Conservation (phyloP, 1,139 yeast species). For the Lodderomyces pseudojiufengensis region DNA sequence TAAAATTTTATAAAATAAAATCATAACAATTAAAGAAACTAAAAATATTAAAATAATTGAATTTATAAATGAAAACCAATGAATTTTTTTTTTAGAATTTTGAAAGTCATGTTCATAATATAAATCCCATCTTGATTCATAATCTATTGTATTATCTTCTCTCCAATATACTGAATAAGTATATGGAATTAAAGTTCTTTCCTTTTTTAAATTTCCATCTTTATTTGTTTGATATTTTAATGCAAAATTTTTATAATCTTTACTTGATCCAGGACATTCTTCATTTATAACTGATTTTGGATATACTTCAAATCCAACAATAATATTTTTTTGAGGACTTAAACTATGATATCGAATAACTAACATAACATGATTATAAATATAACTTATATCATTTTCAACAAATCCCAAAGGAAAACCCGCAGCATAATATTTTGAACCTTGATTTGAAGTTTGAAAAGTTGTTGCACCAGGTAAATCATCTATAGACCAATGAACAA, state of each 20-base stretch:
- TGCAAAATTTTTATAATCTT: constrained; percentile 52
- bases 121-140: constrained; percentile 72
- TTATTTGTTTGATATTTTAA: constrained; percentile 24
- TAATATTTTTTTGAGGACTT: constrained; percentile 42
- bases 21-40: constrained; percentile 60
- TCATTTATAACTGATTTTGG: constrained; percentile 74
- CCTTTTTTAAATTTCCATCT: constrained; percentile 18
- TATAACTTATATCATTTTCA: constrained; percentile 51
- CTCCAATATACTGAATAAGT: constrained; percentile 90
- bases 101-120: constrained; percentile 58
- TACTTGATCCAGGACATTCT: constrained; percentile 68
- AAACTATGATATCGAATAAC: constrained; percentile 67
- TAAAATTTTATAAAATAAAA: constrained; percentile 54
- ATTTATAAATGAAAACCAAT: constrained; percentile 69
- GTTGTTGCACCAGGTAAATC: constrained; percentile 90
- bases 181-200: constrained; percentile 54
- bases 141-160: constrained; percentile 66
- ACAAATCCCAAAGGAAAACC: constrained; percentile 85
- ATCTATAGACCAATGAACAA: constrained; percentile 81
- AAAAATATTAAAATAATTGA: constrained; percentile 59
- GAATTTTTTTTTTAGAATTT: constrained; percentile 45
- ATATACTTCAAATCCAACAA: constrained; percentile 89
- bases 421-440: constrained; percentile 70
- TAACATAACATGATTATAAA: constrained; percentile 78
- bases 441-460: constrained; percentile 57